phyloP scores from a whole-genome alignment of 148 eudicot genomes.

The Chenopodium suecicum region DNA sequence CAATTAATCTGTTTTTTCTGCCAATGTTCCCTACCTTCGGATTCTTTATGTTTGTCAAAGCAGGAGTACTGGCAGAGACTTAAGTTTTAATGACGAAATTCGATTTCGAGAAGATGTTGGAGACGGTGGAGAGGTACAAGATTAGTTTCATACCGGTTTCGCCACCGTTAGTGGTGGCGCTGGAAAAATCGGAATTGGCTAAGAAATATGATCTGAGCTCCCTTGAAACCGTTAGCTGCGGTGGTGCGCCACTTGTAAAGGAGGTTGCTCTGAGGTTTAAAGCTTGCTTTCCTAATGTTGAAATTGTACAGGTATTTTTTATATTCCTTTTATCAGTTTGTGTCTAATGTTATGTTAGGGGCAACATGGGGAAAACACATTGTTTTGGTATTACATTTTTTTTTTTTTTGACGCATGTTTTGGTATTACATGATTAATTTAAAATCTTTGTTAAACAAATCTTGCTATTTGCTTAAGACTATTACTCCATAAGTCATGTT shows the following conservation, averaged over 20 bases:
- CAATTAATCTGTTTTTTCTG: conserved; percentile 40
- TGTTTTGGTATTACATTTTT: no score
- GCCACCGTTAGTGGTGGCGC: conserved; percentile 79
- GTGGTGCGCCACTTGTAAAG: conserved; percentile 93
- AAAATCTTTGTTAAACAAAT: no score
- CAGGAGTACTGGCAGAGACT: conserved; percentile 55
- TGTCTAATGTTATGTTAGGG: no score
- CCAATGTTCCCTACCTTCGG: conserved; percentile 89
- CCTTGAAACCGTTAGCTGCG: conserved; percentile 33
- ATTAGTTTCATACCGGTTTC: conserved; percentile 77
- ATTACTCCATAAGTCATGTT: no score
- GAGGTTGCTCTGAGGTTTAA: conserved; percentile 54
- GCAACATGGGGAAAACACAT: no score
- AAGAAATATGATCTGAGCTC: conserved; percentile 70
- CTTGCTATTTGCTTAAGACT: no score
- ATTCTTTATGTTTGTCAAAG: conserved; percentile 66
- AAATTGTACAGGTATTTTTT: conserved; percentile 44
- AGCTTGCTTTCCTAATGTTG: conserved; percentile 53
- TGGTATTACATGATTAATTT: no score
- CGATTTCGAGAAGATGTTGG: conserved; percentile 68
- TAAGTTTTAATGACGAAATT: conserved; percentile 68
- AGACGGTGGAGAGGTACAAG: conserved; percentile 70
- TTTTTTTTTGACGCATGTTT: no score
- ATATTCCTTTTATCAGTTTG: no score
- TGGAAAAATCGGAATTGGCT: conserved; percentile 66